These are phyloP conservation scores for Neurospora sp. DNA, from an alignment of 495 filamentous ascomycete species.

Conservation along the genomic window DNA sequence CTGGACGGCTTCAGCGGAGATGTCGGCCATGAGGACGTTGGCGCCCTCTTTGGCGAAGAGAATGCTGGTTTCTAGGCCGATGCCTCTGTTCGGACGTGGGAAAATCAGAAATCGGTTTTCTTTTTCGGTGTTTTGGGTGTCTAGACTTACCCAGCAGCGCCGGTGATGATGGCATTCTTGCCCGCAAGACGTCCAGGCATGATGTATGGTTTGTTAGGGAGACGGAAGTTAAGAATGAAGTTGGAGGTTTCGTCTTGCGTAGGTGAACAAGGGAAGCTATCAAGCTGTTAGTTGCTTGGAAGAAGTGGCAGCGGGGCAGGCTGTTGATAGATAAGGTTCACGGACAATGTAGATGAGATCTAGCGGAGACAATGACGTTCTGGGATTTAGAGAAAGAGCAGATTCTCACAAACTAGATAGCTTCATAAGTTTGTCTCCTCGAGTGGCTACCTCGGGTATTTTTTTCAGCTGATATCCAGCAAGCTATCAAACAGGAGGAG, in stretches of 20 bases:
- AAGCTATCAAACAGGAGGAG: neutral
- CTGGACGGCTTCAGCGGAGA: slow-evolving; percentile 61
- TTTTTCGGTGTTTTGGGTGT: neutral
- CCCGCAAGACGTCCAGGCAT: slow-evolving; percentile 59
- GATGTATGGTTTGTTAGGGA: neutral
- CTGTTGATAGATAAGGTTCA: neutral
- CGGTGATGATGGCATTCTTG: slow-evolving; percentile 92
- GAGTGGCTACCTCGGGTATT: neutral
- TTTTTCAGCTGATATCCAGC: neutral
- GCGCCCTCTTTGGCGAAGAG: slow-evolving; percentile 89
- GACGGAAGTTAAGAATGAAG: neutral
- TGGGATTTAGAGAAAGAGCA: neutral
- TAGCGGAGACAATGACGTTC: neutral
- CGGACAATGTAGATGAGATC: neutral
- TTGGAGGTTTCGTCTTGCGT: neutral
- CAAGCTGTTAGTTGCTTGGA: neutral
- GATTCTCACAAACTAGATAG: neutral
- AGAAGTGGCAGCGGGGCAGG: neutral
- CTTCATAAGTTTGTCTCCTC: neutral
- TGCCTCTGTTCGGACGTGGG: slow-evolving; percentile 50
- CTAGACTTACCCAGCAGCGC: slow-evolving; percentile 65
- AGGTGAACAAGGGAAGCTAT: neutral
- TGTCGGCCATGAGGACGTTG: slow-evolving; percentile 76
- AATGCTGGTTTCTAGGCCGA: slow-evolving; percentile 89
- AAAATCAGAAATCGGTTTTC: slow-evolving; percentile 4